A percentile compares a stretch with the other conserved stretches of the same genome.
Evolutionary conservation across 192 early-diverging fungal genomes (phyloP).

Genomic region (Backusella circina): DNA sequence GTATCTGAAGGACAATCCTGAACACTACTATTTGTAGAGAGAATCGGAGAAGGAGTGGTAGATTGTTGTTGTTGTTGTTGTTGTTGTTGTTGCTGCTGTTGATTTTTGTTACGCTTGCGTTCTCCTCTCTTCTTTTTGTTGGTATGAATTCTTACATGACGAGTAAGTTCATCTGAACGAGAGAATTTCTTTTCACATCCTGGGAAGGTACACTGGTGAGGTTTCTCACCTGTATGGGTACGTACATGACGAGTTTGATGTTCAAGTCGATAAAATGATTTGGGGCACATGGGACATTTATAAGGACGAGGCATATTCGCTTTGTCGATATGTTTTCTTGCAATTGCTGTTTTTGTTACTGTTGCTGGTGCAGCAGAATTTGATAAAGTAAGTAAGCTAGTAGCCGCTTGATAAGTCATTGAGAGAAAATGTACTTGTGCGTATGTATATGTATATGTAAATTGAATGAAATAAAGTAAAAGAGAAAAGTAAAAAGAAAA

Average conservation of each 20-base stretch:
- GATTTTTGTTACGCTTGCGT: constrained; percentile 22
- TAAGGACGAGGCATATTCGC: constrained; percentile 54
- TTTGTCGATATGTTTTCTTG: constrained; percentile 8
- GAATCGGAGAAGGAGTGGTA: constrained; percentile 31
- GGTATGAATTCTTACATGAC: constrained; percentile 63
- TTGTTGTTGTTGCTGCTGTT: not conserved
- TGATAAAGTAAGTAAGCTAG: constrained; percentile 19
- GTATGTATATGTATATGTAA: not conserved
- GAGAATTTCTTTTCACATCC: constrained; percentile 81
- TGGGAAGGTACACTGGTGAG: constrained; percentile 70
- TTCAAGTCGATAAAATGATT: constrained; percentile 73
- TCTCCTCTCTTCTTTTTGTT: constrained; percentile 37
- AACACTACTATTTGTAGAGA: constrained; percentile 32
- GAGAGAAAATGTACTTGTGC: not conserved
- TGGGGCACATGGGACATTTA: constrained; percentile 69
- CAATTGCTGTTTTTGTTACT: not conserved
- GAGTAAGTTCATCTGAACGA: constrained; percentile 74
- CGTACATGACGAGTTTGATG: constrained; percentile 80
- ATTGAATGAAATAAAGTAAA: constrained; percentile 1
- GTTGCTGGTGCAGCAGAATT: not conserved
- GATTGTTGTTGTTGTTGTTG: not conserved
- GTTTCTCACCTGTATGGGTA: constrained; percentile 85
- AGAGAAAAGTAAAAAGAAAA: not conserved
- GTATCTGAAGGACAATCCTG: constrained; percentile 10
- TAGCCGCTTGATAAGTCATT: constrained; percentile 29